A percentile compares a stretch with the other conserved stretches of the same genome.
Conservation (phyloP, 2,329 filamentous ascomycete species). For the Lizonia empirigonia region DNA sequence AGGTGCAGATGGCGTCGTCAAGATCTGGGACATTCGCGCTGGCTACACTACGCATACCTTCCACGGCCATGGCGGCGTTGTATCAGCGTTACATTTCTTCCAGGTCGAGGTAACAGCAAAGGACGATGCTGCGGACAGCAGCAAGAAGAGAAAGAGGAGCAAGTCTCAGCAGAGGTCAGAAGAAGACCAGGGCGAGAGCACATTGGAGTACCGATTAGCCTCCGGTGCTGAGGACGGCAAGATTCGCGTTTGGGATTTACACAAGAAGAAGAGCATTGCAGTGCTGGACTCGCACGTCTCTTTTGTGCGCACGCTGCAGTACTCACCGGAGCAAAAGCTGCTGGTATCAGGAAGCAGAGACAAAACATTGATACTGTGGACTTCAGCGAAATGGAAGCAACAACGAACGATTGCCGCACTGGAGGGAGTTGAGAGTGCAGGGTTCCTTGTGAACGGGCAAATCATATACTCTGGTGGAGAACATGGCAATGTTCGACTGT, state of each 20-base stretch:
- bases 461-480: slow-evolving; percentile 85
- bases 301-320: slow-evolving; percentile 87
- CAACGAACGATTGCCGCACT: slow-evolving; percentile 80
- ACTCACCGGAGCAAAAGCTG: slow-evolving; percentile 72
- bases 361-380: slow-evolving; percentile 93
- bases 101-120: slow-evolving; percentile 64
- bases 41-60: slow-evolving; percentile 96
- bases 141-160: slow-evolving; percentile 48
- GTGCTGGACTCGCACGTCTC: slow-evolving; percentile 92
- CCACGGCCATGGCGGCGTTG: slow-evolving; percentile 86
- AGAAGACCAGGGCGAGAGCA: slow-evolving; percentile 53
- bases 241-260: slow-evolving; percentile 87
- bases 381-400: slow-evolving; percentile 81
- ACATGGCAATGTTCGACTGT: slow-evolving; percentile 80
- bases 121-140: slow-evolving; percentile 49
- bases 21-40: slow-evolving; percentile 92
- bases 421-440: slow-evolving; percentile 82
- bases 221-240: slow-evolving; percentile 95
- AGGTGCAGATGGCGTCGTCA: slow-evolving; percentile 89
- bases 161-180: slow-evolving; percentile 54
- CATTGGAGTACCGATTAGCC: slow-evolving; percentile 75
- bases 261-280: slow-evolving; percentile 77
- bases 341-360: slow-evolving; percentile 87
- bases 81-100: slow-evolving; percentile 92
- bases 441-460: slow-evolving; percentile 73